Base-by-base conservation (phyloP, 805 yeast species). In the Diddensiella transvaalensis region DNA sequence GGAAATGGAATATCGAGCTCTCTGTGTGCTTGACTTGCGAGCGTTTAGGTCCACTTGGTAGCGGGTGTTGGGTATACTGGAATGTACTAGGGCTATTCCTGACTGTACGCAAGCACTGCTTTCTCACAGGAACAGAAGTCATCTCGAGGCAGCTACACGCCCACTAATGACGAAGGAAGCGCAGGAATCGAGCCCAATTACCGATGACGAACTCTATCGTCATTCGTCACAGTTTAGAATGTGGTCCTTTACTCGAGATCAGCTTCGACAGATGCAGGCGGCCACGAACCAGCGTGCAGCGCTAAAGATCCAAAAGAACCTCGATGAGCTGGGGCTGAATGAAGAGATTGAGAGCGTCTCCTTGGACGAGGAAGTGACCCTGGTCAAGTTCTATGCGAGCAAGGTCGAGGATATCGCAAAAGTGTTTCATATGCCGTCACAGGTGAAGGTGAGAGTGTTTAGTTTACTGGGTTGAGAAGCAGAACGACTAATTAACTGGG, bases 141-240 rank as follows among this genome's bases (percentile, higher is more conserved):
- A 17, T 18, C 41, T 29, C 13, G 32, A 10, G 13, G 11, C 13
- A 10, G 11, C 32, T 29, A 29, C 32, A 29, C 11, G 32, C 10
- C 32, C 22, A 11, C 4, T 18, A 23, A 44, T 47, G 40, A 41
- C 48, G 30, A 45, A 48, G 21, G 43, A 40, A 10, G 42, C 8
- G 46, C 33, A 15, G 19, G 40, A 17, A 18, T 29, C 37, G 18
- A 62, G 63, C 39, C 65, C 74, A 46, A 74, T 85, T 4, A 71
- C 88, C 1, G 85, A 80, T 58, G 97, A 93, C 64, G 99, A 93
- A 54, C 70, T 93, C 35, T 91, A 87, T 66, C 77, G 98, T 39
- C 76, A 89, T 26, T 86, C 96, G 3, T 77, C 93, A 0, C 99
- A 91, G 68, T 91, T 76, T 63, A 72, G 84, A 45, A 48, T 79